phyloP scores from a whole-genome alignment of 371 early-diverging fungal species.

The Catenaria anguillulae region DNA sequence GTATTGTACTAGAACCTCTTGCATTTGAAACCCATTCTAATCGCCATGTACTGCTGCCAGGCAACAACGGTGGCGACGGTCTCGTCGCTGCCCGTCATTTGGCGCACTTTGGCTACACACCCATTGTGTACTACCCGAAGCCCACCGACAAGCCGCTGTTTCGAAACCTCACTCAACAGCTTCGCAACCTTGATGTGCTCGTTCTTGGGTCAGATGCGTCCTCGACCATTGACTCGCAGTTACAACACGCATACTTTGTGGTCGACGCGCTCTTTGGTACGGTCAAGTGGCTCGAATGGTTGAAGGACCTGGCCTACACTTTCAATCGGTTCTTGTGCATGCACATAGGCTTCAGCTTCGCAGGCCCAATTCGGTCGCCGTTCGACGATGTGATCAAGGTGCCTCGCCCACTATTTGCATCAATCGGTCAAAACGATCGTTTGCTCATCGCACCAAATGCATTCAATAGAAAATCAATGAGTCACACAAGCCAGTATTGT shows the following conservation, averaged over 20 bases:
- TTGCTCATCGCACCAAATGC: too few species aligned
- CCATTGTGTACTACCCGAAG: slow-evolving; percentile 63
- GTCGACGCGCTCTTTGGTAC: slow-evolving; percentile 80
- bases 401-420: not conserved
- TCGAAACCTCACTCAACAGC: slow-evolving; percentile 51
- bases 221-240: too few species aligned
- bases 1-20: too few species aligned
- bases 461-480: slow-evolving; percentile 10
- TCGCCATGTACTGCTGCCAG: not conserved
- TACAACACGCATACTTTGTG: too few species aligned
- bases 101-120: slow-evolving; percentile 66
- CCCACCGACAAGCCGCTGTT: slow-evolving; percentile 48
- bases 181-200: slow-evolving; percentile 45
- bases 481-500: slow-evolving; percentile 17
- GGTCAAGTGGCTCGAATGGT: too few species aligned
- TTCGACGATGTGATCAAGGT: slow-evolving; percentile 50
- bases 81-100: slow-evolving; percentile 85
- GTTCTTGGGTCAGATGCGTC: too few species aligned
- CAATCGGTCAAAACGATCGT: not conserved
- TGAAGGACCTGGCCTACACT: too few species aligned
- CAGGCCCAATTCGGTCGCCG: slow-evolving; percentile 61
- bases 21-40: not conserved
- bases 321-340: too few species aligned
- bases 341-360: slow-evolving; percentile 62
- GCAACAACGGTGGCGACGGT: slow-evolving; percentile 93